These are phyloP conservation scores for Cyclotella sp. DNA, from an alignment of 108 stramenopile genomes.

Conservation along the genomic window DNA sequence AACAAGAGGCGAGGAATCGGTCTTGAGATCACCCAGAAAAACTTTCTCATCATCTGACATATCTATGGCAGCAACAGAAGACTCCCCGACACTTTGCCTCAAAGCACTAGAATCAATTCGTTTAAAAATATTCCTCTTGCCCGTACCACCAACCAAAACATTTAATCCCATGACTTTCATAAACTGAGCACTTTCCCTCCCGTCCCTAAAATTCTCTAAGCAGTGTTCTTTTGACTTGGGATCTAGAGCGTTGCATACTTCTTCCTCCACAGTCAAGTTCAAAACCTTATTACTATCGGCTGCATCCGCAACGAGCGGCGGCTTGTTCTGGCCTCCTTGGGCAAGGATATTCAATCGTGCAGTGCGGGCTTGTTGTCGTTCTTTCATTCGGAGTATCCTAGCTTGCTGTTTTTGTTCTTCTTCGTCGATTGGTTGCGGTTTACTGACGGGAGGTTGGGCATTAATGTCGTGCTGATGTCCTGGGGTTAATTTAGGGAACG, in stretches of 20 bases:
- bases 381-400: neutral
- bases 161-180: slow-evolving; percentile 6
- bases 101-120: neutral
- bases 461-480: slow-evolving; percentile 37
- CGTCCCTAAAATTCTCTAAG: slow-evolving; percentile 41
- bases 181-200: slow-evolving; percentile 35
- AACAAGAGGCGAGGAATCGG: no score
- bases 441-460: slow-evolving; percentile 8
- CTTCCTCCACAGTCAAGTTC: neutral
- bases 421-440: neutral
- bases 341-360: neutral
- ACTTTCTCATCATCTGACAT: no score
- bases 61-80: neutral
- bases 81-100: neutral
- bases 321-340: neutral
- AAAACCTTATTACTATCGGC: neutral
- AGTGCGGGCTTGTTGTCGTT: neutral
- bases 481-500: slow-evolving; percentile 42
- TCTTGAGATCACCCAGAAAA: no score
- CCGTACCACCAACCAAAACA: neutral
- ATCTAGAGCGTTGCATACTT: slow-evolving; percentile 11
- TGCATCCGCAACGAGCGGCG: neutral
- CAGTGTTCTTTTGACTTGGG: slow-evolving; percentile 13
- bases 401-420: neutral
- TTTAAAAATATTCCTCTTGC: no score